Percentiles rank a stretch among this genome's conserved stretches.
Evolutionary conservation across 208 protist species (phyloP).

Genomic region (Leishmania major): DNA sequence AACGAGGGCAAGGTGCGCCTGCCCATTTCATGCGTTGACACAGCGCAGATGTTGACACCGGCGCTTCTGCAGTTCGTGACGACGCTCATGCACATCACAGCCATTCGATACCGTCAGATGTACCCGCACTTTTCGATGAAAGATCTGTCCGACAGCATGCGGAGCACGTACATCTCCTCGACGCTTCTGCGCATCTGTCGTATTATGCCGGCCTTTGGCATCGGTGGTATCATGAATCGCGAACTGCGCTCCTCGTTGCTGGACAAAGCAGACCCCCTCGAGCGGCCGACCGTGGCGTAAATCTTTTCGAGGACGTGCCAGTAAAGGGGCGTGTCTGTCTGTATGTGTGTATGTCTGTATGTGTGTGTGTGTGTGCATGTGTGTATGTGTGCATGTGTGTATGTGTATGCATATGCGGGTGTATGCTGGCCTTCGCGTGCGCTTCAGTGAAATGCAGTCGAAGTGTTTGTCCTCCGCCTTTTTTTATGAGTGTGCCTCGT

Average conservation of each 20-base stretch:
- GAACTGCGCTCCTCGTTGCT: conserved; percentile 70
- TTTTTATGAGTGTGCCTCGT: background rate
- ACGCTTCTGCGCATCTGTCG: conserved; percentile 80
- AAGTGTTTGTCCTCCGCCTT: background rate
- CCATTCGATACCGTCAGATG: conserved; percentile 88
- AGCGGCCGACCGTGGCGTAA: conserved; percentile 13
- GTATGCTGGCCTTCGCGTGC: background rate
- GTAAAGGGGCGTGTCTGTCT: background rate
- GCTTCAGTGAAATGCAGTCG: background rate
- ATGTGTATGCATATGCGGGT: background rate
- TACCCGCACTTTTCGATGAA: conserved; percentile 74
- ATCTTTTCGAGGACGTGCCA: background rate
- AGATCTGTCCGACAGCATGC: conserved; percentile 62
- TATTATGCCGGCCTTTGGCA: conserved; percentile 82
- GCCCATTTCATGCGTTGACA: conserved; percentile 63
- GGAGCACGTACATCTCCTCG: conserved; percentile 75
- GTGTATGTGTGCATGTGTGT: background rate
- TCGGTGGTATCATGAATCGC: conserved; percentile 88
- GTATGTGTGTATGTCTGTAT: background rate
- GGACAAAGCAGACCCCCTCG: conserved; percentile 59
- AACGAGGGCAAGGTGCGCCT: conserved; percentile 60
- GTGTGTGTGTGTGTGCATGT: no score
- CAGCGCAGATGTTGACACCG: conserved; percentile 76
- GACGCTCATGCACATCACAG: conserved; percentile 84
- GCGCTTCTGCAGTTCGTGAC: conserved; percentile 80